These are phyloP conservation scores for Trichopus zeylanicus DNA, from an alignment of 116 monocot genomes.

Conservation along the genomic window DNA sequence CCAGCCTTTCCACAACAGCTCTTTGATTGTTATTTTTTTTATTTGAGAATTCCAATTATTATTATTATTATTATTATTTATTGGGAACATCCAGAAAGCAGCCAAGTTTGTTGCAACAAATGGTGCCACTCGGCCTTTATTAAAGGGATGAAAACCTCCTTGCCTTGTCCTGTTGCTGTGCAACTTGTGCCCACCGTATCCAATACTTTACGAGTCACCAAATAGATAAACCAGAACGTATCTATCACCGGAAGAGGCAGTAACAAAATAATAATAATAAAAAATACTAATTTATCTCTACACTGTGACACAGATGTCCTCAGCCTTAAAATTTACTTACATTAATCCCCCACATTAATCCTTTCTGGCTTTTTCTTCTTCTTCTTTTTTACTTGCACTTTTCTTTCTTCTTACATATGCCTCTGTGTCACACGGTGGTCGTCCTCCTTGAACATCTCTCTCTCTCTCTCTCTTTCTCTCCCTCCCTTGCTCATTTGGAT, in stretches of 20 bases:
- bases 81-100: neutral
- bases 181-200: neutral
- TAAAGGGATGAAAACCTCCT: neutral
- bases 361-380: no score
- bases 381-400: no score
- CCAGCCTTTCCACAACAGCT: no score
- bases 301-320: neutral
- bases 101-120: neutral
- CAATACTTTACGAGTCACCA: neutral
- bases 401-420: neutral
- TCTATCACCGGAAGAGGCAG: neutral
- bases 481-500: neutral
- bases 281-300: neutral
- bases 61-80: no score
- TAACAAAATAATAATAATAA: neutral
- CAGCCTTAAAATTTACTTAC: neutral
- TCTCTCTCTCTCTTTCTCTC: neutral
- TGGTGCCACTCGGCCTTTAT: neutral
- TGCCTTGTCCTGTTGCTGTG: neutral
- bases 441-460: neutral
- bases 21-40: no score
- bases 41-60: no score
- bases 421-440: neutral
- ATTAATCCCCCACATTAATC: no score
- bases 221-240: neutral